Evolutionary conservation across 495 filamentous ascomycete species (phyloP).

Genomic region (Aspergillus incahuasiensis): DNA sequence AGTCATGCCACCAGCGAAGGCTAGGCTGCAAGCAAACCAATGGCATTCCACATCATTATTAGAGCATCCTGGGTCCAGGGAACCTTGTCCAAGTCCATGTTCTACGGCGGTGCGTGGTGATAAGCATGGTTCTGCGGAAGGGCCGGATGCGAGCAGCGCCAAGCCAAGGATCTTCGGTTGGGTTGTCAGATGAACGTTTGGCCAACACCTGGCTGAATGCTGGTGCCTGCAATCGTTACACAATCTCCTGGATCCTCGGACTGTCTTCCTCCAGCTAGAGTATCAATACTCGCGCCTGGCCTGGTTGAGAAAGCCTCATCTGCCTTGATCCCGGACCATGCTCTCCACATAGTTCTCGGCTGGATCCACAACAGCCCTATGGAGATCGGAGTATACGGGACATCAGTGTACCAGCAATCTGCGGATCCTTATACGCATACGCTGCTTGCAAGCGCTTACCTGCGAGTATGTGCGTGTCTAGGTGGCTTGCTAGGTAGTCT

Average conservation of each 20-base stretch:
- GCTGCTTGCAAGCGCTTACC: not conserved
- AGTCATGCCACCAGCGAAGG: constrained; percentile 1
- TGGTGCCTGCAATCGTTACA: not conserved
- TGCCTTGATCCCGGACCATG: not conserved
- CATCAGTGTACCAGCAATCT: not conserved
- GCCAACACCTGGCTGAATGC: not conserved
- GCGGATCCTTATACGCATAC: not conserved
- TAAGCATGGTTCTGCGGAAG: constrained; percentile 3
- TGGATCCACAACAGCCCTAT: not conserved
- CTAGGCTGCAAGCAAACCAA: not conserved
- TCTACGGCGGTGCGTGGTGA: not conserved
- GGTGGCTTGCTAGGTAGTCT: not conserved
- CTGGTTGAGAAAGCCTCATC: not conserved
- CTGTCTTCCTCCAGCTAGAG: not conserved
- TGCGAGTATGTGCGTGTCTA: not conserved
- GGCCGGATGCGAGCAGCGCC: not conserved
- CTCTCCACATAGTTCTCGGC: not conserved
- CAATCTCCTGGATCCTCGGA: not conserved
- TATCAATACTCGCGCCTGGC: not conserved
- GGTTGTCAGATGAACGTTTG: constrained; percentile 7
- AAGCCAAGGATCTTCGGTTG: constrained; percentile 23
- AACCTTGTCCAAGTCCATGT: not conserved
- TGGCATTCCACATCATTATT: not conserved
- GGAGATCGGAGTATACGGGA: not conserved
- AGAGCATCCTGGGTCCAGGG: not conserved